Conservation (phyloP, 2,329 filamentous ascomycete genomes). For the Periconia macrospinosa region DNA sequence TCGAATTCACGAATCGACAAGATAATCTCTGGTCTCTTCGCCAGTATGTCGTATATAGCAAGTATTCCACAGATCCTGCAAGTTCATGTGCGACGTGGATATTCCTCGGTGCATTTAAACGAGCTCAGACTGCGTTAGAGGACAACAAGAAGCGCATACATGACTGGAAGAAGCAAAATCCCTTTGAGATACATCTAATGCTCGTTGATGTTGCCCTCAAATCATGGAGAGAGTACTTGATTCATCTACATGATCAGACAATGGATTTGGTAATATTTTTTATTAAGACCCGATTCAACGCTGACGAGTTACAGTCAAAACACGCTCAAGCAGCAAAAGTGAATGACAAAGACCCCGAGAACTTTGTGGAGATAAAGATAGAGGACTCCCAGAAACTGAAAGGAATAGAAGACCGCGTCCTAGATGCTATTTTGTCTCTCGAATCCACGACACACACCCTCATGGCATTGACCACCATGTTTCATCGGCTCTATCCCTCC, state of each 20-base stretch:
- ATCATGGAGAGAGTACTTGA: background rate
- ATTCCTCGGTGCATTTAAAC: slow-evolving; percentile 6
- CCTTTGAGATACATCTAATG: slow-evolving; percentile 1
- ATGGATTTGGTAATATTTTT: background rate
- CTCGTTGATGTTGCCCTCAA: background rate
- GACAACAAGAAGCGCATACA: background rate
- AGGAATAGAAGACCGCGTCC: slow-evolving; percentile 20
- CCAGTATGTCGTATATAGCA: slow-evolving; percentile 12
- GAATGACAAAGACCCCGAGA: slow-evolving; percentile 1
- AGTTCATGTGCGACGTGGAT: slow-evolving; percentile 12
- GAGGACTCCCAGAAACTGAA: slow-evolving; percentile 23
- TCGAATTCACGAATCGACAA: slow-evolving; percentile 13
- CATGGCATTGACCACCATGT: slow-evolving; percentile 16
- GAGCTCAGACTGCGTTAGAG: slow-evolving; percentile 8
- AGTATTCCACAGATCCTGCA: background rate
- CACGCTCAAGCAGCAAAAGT: slow-evolving; percentile 15
- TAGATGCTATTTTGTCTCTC: slow-evolving; percentile 21
- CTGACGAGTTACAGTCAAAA: no score
- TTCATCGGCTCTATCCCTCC: slow-evolving; percentile 1
- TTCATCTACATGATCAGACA: background rate
- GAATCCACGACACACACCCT: slow-evolving; percentile 23
- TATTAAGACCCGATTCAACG: no score
- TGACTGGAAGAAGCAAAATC: background rate
- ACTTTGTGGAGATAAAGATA: slow-evolving; percentile 15
- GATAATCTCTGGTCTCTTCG: slow-evolving; percentile 12